Base-by-base conservation (phyloP, 2,329 filamentous ascomycete species). In the Rutstroemia sp. region DNA sequence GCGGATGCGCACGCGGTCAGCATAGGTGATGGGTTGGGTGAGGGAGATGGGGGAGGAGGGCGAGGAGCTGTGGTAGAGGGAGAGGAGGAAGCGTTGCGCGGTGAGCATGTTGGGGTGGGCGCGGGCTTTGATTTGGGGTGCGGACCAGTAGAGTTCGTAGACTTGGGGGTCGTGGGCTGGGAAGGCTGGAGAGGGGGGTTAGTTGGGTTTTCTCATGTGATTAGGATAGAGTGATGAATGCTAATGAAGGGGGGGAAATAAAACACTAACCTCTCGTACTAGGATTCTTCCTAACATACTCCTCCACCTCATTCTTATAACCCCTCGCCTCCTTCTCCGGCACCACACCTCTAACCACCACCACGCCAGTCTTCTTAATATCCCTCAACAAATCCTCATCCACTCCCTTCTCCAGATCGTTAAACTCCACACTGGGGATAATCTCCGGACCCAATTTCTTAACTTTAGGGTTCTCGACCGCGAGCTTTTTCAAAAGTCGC, bases 121-220 rank as follows among this genome's bases (percentile, higher is more conserved):
- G n/a, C 88, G 79, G 3, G 86, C 87, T 61, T 79, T 77, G 45
- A 87, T 73, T 67, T 92, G 88, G 1, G 85, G 75, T 1, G 77
- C 75, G 0, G 85, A 86, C 87, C 87, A 90, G 71, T 90, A 91
- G 1, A 91, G 73, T 68, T 90, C 87, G 65, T 82, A 89, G 5
- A 91, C 86, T 46, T 87, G 83, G 0, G 86, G 86, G 44, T 84
- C 77, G 47, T 85, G 73, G 0, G 77, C 70, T 0, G 86, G 88
- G 60, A 88, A 91, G 2, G 82, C 53, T 55, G 16, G 49, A 41
- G 16, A 10, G 3, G 34, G 34, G 12, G 10, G 4, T 21, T 14
- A 2, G 8, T n/a, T 12, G 4, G 10, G 8, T 8, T 9, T n/a
- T 1, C 9, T 49, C 38, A 5, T 19, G 46, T 9, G 14, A 48